Base-by-base conservation (phyloP, 108 stramenopile genomes). In the Cylindrotheca fusiformis region DNA sequence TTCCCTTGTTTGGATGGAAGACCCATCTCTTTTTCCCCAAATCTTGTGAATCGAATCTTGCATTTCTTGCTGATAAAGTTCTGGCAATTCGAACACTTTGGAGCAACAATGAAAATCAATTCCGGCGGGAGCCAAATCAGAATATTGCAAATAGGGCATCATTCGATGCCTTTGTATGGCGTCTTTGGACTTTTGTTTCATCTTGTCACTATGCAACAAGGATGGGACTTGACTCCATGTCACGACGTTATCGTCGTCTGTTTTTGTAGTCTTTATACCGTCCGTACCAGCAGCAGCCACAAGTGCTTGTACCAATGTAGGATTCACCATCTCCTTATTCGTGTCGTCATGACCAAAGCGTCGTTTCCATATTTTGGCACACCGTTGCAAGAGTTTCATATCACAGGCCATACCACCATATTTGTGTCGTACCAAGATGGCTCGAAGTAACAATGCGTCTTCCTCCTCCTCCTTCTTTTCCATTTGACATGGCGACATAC, bases 371-470 rank as follows among this genome's bases (percentile, higher is more conserved):
- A 54, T 12, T 25, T 36, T 55, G n/a, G 77, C 67, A 51, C 67
- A 90, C 8, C 60, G 47, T 30, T 75, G 74, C 3, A 94, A 63
- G 89, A 94, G 90, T 21, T 55, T 32, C 10, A 88, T 63, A 71
- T 94, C 92, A 49, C 86, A 68, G 50, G 66, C 52, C 92, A 94
- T 90, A 8, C 92, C 92, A 51, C 92, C 92, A 57, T 94, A 94
- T 44, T 75, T 51, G 23, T 72, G 69, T 33, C 92, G 83, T 29
- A 87, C 61, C 4, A 90, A 67, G 63, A 93, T 84, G 6, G 86
- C 58, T 65, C 84, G 80, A 6, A 88, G 45, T 0, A 86, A 46
- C 5, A 72, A 57, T 1, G 76, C 75, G 41, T 50, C 52, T 28
- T 48, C 48, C 18, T 61, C 48, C 2, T 51, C 19, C 32, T 33